A percentile compares a stretch with the other conserved stretches of the same genome.
Conservation (phyloP, 768 basidiomycete species). For the Pisolithus tinctorius region DNA sequence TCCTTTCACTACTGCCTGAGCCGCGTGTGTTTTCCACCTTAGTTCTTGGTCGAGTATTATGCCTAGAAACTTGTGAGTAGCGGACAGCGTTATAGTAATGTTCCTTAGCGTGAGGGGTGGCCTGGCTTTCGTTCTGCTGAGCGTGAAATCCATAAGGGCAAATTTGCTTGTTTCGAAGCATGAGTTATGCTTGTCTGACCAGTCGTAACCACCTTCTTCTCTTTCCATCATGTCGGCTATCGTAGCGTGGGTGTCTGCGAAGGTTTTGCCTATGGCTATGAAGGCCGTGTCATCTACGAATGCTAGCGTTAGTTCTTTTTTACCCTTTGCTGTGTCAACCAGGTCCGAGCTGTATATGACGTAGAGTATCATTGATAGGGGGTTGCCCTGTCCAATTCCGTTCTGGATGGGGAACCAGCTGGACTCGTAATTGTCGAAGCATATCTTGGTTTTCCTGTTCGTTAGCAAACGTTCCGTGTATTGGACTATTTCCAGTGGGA, state of each 20-base stretch:
- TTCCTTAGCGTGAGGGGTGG: not conserved
- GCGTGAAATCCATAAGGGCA: not conserved
- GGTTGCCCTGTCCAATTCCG: not conserved
- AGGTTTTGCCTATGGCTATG: too few species aligned
- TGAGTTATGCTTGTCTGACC: not conserved
- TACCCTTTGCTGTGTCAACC: not conserved
- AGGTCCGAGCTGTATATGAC: not conserved
- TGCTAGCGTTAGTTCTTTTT: not conserved
- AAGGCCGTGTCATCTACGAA: too few species aligned
- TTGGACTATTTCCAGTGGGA: not conserved
- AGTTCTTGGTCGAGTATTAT: slow-evolving; percentile 4
- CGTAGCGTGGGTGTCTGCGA: not conserved
- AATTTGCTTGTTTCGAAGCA: too few species aligned
- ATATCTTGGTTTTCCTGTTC: not conserved
- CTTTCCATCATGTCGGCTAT: not conserved
- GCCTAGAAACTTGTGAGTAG: not conserved
- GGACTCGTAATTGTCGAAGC: not conserved
- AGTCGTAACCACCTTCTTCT: not conserved
- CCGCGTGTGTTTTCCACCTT: not conserved
- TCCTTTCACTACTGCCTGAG: not conserved
- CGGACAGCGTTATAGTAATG: not conserved
- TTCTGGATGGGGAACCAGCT: not conserved
- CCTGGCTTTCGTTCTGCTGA: not conserved
- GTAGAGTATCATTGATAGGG: not conserved
- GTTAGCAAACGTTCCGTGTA: not conserved